Evolutionary conservation across 2,329 filamentous ascomycete species (phyloP).

Genomic region (Alternaria tenuissima): DNA sequence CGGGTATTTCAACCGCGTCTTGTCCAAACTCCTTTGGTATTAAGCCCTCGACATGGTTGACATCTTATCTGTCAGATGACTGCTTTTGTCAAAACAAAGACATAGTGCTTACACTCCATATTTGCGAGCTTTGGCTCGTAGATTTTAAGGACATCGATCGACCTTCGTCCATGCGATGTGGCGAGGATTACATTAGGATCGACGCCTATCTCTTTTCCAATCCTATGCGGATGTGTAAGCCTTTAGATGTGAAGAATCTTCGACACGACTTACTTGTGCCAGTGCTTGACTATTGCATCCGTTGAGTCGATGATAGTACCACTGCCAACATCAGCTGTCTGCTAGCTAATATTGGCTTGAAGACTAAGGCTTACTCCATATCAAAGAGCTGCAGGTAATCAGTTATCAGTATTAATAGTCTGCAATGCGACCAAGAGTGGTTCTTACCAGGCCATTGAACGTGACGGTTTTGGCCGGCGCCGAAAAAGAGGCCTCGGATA

Average conservation of each 20-base stretch:
- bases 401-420: conserved; percentile 14
- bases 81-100: neutral
- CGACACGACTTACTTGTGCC: conserved; percentile 67
- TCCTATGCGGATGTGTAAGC: conserved; percentile 56
- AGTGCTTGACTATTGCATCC: conserved; percentile 78
- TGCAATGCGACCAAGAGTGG: neutral
- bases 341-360: neutral
- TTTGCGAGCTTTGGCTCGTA: conserved; percentile 86
- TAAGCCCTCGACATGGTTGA: conserved; percentile 77
- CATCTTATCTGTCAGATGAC: conserved; percentile 63
- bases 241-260: neutral
- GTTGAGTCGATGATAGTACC: conserved; percentile 87
- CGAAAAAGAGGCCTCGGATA: conserved; percentile 50
- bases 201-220: conserved; percentile 83
- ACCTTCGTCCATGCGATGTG: conserved; percentile 89
- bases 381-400: conserved; percentile 41
- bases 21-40: conserved; percentile 79
- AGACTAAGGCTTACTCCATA: conserved; percentile 39
- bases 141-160: conserved; percentile 83
- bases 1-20: conserved; percentile 86
- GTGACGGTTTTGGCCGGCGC: conserved; percentile 51
- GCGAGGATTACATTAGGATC: conserved; percentile 84
- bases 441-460: conserved; percentile 55
- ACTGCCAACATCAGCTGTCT: conserved; percentile 48
- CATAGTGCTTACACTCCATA: conserved; percentile 79